Evolutionary conservation across 306 rosid genomes (phyloP).

Genomic region (Alnus rubra): DNA sequence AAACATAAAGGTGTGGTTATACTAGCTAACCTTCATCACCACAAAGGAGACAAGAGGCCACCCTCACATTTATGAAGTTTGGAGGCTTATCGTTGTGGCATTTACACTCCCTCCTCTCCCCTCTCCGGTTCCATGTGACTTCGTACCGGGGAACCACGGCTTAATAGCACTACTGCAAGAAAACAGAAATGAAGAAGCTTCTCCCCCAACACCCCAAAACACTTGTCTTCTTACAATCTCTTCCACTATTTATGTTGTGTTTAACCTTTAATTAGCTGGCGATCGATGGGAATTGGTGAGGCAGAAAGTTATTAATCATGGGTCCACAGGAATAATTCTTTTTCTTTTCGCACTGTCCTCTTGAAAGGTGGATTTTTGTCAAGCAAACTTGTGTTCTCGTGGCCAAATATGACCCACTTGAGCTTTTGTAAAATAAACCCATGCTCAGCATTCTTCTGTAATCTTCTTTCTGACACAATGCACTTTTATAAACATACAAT

Average conservation of each 20-base stretch:
- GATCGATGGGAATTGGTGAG: neutral
- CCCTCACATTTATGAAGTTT: conserved; percentile 10
- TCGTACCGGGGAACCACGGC: neutral
- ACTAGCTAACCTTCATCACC: neutral
- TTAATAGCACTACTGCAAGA: neutral
- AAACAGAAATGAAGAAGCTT: neutral
- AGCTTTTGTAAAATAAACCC: no score
- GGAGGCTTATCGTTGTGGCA: conserved; percentile 15
- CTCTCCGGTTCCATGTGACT: conserved; percentile 24
- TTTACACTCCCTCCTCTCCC: neutral
- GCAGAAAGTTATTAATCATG: neutral
- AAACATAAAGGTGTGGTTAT: neutral
- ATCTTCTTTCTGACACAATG: no score
- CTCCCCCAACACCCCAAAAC: neutral
- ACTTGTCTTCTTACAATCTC: no score
- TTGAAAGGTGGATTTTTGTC: no score
- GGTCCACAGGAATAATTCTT: neutral
- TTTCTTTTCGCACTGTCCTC: neutral
- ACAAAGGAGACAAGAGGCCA: neutral
- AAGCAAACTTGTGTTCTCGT: no score
- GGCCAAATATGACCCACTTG: no score
- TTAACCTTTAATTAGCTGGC: neutral
- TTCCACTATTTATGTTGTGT: neutral
- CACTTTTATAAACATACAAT: no score
- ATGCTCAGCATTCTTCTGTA: no score